Evolutionary conservation across 2,329 filamentous ascomycete genomes (phyloP), one percentile per base, ranked within the genome.

Genomic region (Nemania sp.): DNA sequence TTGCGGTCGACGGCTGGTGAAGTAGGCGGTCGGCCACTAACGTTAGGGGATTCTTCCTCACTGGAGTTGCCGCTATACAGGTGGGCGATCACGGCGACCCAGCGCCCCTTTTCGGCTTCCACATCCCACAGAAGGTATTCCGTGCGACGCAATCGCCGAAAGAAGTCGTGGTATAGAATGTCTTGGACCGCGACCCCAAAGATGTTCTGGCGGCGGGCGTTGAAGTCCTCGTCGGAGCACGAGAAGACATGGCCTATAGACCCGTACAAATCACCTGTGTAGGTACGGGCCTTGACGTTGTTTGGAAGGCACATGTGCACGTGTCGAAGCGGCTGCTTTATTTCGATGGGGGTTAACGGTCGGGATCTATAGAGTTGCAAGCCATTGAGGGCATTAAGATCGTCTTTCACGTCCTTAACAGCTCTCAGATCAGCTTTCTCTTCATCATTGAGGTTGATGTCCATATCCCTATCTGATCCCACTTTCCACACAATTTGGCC

Each of bases 41-140:
- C 32, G 3, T 45, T 8, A 10, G 49, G 45, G 27, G 55, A 54
- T 0, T n/a, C 2, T 51, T 27, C 41, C 63, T 55, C 62, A 7
- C 54, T 26, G 2, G 64, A 54, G 27, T 68, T 67, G 24, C 41
- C n/a, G 41, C 4, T 38, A 26, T 32, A 51, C 18, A 72, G 49
- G 29, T 72, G 68, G 5, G 66, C 68, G 3, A 72, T 47, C 13
- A 70, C 62, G 18, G 66, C 68, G 45, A 70, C 66, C 63, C 64
- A 70, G 26, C 62, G 57, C 18, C 70, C 67, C 20, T 66, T 56
- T 43, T 51, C 61, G 13, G 54, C 66, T 45, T 67, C 61, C 7
- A 72, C 52, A 26, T 68, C 64, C 70, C 68, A 72, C 41, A 72
- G 66, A 11, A 72, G 52, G 54, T 64, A 72, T 29, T 72, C 66